Evolutionary conservation across 78 protist species (phyloP).

Genomic region (Polysphondylium violaceum): DNA sequence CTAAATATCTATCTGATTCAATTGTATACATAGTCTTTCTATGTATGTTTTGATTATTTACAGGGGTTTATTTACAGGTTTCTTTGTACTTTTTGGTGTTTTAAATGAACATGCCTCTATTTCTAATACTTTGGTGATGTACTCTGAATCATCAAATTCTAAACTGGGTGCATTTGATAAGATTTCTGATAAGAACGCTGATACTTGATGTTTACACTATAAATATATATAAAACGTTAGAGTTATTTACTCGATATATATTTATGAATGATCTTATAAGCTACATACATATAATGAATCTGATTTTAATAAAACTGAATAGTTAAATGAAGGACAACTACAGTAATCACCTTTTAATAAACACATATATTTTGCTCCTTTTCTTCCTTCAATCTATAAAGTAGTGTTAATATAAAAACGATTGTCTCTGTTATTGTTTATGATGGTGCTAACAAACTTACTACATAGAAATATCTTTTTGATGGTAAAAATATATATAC

Average conservation of each 20-base stretch:
- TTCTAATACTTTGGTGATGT: constrained; percentile 7
- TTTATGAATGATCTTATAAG: not conserved
- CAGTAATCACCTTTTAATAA: constrained; percentile 65
- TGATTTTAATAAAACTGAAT: constrained; percentile 12
- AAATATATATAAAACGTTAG: not conserved
- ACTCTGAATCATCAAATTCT: constrained; percentile 46
- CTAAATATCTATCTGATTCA: not conserved
- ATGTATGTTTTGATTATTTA: not conserved
- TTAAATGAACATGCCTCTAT: constrained; percentile 21
- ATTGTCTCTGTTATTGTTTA: not conserved
- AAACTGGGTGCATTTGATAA: not conserved
- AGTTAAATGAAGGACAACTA: constrained; percentile 63
- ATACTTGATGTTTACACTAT: constrained; percentile 66
- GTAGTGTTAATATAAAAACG: no score
- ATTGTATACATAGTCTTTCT: not conserved
- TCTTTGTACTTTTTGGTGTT: constrained; percentile 10
- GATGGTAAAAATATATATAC: constrained; percentile 54
- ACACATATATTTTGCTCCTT: constrained; percentile 56
- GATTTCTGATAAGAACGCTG: constrained; percentile 34
- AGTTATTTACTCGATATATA: not conserved
- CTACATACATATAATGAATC: constrained; percentile 39
- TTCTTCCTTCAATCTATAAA: constrained; percentile 40
- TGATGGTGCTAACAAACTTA: not conserved
- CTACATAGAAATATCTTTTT: constrained; percentile 40
- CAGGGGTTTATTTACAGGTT: not conserved